Evolutionary conservation across 2,329 filamentous ascomycete genomes (phyloP), one percentile per base, ranked within the genome.

Genomic region (Pochonia chlamydosporia): DNA sequence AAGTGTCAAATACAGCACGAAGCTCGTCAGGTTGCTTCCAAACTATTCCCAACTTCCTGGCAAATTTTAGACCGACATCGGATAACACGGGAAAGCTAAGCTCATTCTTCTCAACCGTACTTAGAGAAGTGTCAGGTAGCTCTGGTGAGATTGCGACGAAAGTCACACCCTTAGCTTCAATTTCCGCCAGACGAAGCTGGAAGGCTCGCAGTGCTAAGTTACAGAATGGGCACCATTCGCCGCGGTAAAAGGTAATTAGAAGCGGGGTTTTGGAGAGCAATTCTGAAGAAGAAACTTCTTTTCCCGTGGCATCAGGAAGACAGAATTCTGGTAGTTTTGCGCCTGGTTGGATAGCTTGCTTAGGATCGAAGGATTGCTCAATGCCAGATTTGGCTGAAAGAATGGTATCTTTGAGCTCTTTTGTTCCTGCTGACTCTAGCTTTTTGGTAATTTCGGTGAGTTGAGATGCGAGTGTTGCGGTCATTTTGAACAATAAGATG

Each of bases 161-260:
- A 2, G 64, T 67, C 21, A 70, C 67, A 11, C 67, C 66, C 21
- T 59, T 62, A 11, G 63, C 59, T 36, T 56, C 44, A 52, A 72
- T 65, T 1, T 66, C 61, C 1, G 54, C 50, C 10, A 71, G 57
- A 48, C 61, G 56, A 36, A 60, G 54, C 48, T 72, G 68, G 1
- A 72, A 55, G 18, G 58, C 57, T 5, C 46, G 55, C 18, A 72
- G 56, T 1, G 62, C 60, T 14, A 72, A 43, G 55, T 72, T 73
- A 61, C 71, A 73, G 60, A 61, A 72, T 1, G 71, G 70, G 48
- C 70, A 74, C 71, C 70, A 73, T 44, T 61, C 58, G 14, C 70
- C 70, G 40, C 70, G 70, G 58, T 73, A 73, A 58, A 73, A 73
- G n/a, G 65, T 67, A 39, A 73, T 59, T 24, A 73, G 59, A 16